phyloP scores from a whole-genome alignment of 2,329 filamentous ascomycete species.

The Hypoxylon sp. region DNA sequence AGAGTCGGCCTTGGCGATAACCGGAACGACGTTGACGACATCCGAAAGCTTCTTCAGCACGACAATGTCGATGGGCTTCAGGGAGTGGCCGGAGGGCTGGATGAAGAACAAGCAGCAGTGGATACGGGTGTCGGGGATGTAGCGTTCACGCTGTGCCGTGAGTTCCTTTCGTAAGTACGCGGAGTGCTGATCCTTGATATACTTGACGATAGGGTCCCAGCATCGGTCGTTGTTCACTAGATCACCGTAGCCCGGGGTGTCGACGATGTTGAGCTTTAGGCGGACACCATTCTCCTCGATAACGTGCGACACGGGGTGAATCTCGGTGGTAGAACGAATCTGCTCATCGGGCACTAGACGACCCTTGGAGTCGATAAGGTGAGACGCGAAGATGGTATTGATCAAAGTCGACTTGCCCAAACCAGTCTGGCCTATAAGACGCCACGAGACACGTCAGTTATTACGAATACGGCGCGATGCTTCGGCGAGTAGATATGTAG shows the following conservation, averaged over 20 bases:
- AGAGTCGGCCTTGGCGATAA: constrained; percentile 98
- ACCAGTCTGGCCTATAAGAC: constrained; percentile 86
- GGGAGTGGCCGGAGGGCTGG: constrained; percentile 95
- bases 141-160: constrained; percentile 97
- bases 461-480: constrained; percentile 15
- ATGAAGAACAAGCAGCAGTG: constrained; percentile 99
- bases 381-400: constrained; percentile 99
- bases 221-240: constrained; percentile 99
- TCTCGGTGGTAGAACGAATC: constrained; percentile 95
- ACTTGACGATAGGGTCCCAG: constrained; percentile 99
- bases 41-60: constrained; percentile 99
- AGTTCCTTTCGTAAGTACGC: constrained; percentile 99
- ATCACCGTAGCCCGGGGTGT: constrained; percentile 97
- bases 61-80: constrained; percentile 99
- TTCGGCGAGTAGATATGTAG: background rate
- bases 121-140: constrained; percentile 98
- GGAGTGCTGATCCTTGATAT: constrained; percentile 99
- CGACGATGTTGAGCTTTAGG: constrained; percentile 97
- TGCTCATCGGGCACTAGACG: constrained; percentile 92
- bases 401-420: constrained; percentile 98
- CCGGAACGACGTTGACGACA: constrained; percentile 98
- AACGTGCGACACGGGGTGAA: constrained; percentile 96
- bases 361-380: constrained; percentile 99
- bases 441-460: constrained; percentile 51
- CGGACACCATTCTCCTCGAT: constrained; percentile 99